phyloP scores from a whole-genome alignment of 2,329 filamentous ascomycete genomes.

The Drechslerella dactyloides region DNA sequence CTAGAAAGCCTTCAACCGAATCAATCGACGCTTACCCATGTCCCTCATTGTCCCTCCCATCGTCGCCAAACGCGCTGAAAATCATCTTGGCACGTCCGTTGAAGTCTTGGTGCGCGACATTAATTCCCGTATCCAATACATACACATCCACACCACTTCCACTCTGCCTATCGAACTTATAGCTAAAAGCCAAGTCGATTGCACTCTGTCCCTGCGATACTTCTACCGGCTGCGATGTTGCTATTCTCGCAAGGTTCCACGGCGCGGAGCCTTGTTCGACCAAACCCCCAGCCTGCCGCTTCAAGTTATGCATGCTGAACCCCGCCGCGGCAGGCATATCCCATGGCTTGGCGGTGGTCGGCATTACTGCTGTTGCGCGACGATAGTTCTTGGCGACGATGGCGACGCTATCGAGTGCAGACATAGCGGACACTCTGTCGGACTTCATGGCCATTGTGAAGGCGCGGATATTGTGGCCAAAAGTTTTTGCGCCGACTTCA shows the following conservation, averaged over 20 bases:
- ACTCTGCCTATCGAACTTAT: conserved; percentile 56
- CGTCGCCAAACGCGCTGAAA: conserved; percentile 59
- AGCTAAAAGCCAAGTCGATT: conserved; percentile 57
- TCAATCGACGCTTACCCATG: conserved; percentile 66
- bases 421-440: conserved; percentile 16
- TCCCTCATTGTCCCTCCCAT: conserved; percentile 56
- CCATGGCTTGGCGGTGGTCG: conserved; percentile 33
- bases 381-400: conserved; percentile 27
- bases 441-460: conserved; percentile 50
- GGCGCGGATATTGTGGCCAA: conserved; percentile 50
- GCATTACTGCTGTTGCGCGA: conserved; percentile 10
- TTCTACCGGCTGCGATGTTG: conserved; percentile 53
- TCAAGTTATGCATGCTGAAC: conserved; percentile 34
- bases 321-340: conserved; percentile 26
- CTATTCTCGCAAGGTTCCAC: conserved; percentile 56
- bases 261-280: conserved; percentile 48
- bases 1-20: conserved; percentile 60
- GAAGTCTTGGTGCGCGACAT: conserved; percentile 54
- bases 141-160: conserved; percentile 61
- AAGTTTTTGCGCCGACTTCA: conserved; percentile 59
- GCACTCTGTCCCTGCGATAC: conserved; percentile 54
- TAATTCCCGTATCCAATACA: conserved; percentile 61
- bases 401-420: conserved; percentile 8
- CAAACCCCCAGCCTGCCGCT: conserved; percentile 24
- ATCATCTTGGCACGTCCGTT: conserved; percentile 54